phyloP scores from a whole-genome alignment of 768 basidiomycete genomes.

The Hemileccinum impolitum region DNA sequence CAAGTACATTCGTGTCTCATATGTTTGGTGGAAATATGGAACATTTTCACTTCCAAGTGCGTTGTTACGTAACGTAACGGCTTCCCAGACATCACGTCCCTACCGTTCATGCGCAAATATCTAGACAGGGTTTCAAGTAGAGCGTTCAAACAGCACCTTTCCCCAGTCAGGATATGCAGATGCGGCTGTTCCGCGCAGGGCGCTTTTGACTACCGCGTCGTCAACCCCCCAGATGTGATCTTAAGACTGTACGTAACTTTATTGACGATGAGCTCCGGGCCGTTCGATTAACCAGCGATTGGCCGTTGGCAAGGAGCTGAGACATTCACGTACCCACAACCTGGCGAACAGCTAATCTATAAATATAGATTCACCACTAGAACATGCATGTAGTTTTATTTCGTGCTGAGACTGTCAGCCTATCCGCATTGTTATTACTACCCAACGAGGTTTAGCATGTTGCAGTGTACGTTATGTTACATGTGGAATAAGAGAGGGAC shows the following conservation, averaged over 20 bases:
- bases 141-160: too few relatives aligned
- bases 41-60: conserved; percentile 38
- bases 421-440: conserved; percentile 18
- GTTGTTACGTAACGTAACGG: conserved; percentile 51
- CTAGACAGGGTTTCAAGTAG: conserved; percentile 32
- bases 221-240: too few relatives aligned
- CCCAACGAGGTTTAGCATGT: conserved; percentile 29
- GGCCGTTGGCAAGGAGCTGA: conserved; percentile 58
- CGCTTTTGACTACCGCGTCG: too few relatives aligned
- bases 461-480: conserved; percentile 30
- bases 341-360: neutral
- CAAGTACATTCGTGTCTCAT: neutral
- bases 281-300: conserved; percentile 38
- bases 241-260: conserved; percentile 24
- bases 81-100: conserved; percentile 48
- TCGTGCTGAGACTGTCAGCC: conserved; percentile 7
- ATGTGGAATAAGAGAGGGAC: conserved; percentile 19
- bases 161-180: too few relatives aligned
- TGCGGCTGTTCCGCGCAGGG: too few relatives aligned
- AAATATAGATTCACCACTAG: neutral
- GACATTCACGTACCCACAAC: conserved; percentile 56
- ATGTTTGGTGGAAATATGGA: conserved; percentile 22
- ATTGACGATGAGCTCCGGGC: conserved; percentile 37
- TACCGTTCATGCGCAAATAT: conserved; percentile 67
- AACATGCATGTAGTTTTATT: conserved; percentile 3